Conservation (phyloP, 352 stramenopile genomes). For the Blastocystis sp. region DNA sequence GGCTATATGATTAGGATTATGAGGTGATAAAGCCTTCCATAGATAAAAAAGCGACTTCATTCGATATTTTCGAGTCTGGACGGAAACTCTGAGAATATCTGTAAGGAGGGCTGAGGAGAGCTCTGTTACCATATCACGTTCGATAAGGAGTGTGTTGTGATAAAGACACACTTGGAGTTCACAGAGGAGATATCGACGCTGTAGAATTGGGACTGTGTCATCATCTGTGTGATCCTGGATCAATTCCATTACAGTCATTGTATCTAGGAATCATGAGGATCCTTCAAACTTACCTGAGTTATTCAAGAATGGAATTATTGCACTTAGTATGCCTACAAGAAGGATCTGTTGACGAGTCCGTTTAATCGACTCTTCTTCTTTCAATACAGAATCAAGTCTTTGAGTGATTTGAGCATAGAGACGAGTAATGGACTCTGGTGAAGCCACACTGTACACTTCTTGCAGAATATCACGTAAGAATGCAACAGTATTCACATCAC, state of each 20-base stretch:
- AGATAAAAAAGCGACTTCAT: constrained; percentile 1
- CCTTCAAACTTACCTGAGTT: not conserved
- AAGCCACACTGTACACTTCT: not conserved
- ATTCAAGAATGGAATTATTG: not conserved
- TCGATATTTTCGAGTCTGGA: not conserved
- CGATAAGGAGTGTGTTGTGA: not conserved
- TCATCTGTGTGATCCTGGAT: not conserved
- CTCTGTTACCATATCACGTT: not conserved
- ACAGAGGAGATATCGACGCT: not conserved
- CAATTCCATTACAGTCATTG: not conserved
- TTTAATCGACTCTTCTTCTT: not conserved
- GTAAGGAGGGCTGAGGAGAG: not conserved
- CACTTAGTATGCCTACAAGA: not conserved
- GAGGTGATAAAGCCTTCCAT: not conserved
- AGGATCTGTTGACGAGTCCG: not conserved
- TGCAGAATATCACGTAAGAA: not conserved
- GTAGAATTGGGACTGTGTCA: not conserved
- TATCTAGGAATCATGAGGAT: not conserved
- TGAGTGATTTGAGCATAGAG: not conserved
- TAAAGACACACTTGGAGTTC: constrained; percentile 13
- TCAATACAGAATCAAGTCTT: not conserved
- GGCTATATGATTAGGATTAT: not conserved
- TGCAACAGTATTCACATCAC: not conserved
- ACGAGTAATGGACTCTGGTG: not conserved
- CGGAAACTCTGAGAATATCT: not conserved